Conservation (phyloP, 768 basidiomycete genomes). For the Postia placenta region DNA sequence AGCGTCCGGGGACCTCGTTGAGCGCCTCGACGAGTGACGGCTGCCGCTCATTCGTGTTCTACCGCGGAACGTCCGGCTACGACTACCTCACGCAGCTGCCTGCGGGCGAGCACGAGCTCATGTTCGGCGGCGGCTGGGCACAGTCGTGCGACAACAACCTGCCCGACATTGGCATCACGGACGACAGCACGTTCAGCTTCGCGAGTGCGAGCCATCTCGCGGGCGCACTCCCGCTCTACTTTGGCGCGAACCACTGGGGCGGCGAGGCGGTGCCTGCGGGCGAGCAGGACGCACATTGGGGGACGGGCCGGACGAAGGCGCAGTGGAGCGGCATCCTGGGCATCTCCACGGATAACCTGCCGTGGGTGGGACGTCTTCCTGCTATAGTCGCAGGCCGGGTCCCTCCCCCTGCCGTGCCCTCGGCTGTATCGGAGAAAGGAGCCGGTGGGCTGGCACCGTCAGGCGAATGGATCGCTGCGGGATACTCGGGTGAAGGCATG, state of each 20-base stretch:
- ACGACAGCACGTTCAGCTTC: constrained; percentile 32
- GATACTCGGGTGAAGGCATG: constrained; percentile 73
- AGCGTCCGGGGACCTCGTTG: constrained; percentile 42
- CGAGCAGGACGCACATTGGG: constrained; percentile 25
- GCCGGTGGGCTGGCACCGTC: constrained; percentile 24
- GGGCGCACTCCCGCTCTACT: constrained; percentile 49
- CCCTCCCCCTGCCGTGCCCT: constrained; percentile 14
- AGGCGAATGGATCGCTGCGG: constrained; percentile 70
- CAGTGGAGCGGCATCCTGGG: constrained; percentile 64
- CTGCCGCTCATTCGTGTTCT: constrained; percentile 55
- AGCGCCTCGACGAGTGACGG: constrained; percentile 25
- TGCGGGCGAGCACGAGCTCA: constrained; percentile 39
- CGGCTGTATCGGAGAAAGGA: neutral
- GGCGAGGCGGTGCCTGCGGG: constrained; percentile 24
- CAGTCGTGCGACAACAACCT: constrained; percentile 23
- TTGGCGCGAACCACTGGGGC: constrained; percentile 41
- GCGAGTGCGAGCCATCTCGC: constrained; percentile 36
- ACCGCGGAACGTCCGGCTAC: constrained; percentile 38
- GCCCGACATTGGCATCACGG: constrained; percentile 24
- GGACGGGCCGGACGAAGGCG: constrained; percentile 42
- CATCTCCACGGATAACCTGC: constrained; percentile 51
- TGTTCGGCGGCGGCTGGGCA: constrained; percentile 61
- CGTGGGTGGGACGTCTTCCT: constrained; percentile 70
- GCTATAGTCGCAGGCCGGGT: constrained; percentile 37
- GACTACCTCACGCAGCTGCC: constrained; percentile 69